Evolutionary conservation across 805 yeast genomes (phyloP).

Genomic region (Candida sonorensis): DNA sequence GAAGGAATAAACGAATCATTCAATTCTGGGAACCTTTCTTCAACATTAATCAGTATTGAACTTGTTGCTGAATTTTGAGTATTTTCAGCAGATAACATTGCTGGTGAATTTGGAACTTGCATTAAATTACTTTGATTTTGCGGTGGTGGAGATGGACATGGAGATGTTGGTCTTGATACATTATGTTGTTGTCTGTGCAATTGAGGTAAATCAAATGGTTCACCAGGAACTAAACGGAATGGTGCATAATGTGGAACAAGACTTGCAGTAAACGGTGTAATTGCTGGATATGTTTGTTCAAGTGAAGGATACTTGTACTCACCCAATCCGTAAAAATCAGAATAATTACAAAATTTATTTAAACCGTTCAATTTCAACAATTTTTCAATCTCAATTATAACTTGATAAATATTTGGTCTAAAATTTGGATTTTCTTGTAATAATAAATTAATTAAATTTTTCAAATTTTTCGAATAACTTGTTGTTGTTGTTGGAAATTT

Average conservation of each 20-base stretch:
- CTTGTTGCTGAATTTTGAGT: slow-evolving; percentile 1
- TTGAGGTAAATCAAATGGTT: slow-evolving; percentile 39
- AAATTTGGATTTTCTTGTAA: slow-evolving; percentile 74
- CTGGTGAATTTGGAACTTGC: slow-evolving; percentile 17
- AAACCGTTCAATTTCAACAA: too few relatives aligned
- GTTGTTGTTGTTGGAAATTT: slow-evolving; percentile 66
- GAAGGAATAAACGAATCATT: too few relatives aligned
- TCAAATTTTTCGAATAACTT: slow-evolving; percentile 65
- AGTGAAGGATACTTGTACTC: slow-evolving; percentile 22
- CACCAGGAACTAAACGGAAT: slow-evolving; percentile 29
- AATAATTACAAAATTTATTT: too few relatives aligned
- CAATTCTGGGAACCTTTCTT: slow-evolving; percentile 38
- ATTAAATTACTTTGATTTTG: slow-evolving; percentile 6
- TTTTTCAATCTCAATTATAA: slow-evolving; percentile 54
- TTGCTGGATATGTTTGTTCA: slow-evolving; percentile 21
- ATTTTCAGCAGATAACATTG: slow-evolving; percentile 2
- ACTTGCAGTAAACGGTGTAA: slow-evolving; percentile 25
- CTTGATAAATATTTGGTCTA: slow-evolving; percentile 86
- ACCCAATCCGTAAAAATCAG: slow-evolving; percentile 29
- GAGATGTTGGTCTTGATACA: slow-evolving; percentile 15
- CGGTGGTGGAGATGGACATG: slow-evolving; percentile 7
- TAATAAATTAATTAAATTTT: slow-evolving; percentile 70
- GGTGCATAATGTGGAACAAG: slow-evolving; percentile 24
- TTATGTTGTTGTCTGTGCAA: slow-evolving; percentile 9
- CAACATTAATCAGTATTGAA: slow-evolving; percentile 34